phyloP scores from a whole-genome alignment of 371 early-diverging fungal genomes.

The Zopfochytrium polystomum region DNA sequence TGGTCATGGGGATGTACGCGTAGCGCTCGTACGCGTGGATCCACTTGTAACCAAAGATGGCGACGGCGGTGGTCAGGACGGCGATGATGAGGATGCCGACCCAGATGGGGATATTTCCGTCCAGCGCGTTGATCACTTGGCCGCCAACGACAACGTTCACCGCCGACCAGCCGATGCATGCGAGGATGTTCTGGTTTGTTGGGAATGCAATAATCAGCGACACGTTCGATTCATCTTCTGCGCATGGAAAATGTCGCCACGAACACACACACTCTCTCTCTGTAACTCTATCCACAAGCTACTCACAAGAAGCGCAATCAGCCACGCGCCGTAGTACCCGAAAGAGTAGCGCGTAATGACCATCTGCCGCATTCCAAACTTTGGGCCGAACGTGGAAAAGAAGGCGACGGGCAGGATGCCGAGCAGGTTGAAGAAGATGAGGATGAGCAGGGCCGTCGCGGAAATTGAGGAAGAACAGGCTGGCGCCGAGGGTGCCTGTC shows the following conservation, averaged over 20 bases:
- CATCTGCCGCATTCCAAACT: slow-evolving; percentile 32
- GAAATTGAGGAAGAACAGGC: slow-evolving; percentile 20
- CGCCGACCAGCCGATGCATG: not conserved
- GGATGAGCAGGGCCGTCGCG: slow-evolving; percentile 19
- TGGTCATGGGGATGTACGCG: slow-evolving; percentile 33
- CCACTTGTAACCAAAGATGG: slow-evolving; percentile 35
- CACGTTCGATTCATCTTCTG: no score
- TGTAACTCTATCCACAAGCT: no score
- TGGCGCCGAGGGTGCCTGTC: slow-evolving; percentile 20
- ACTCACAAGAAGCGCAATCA: slow-evolving; percentile 27
- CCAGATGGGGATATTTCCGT: slow-evolving; percentile 8
- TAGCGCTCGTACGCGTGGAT: slow-evolving; percentile 37
- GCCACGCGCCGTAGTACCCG: slow-evolving; percentile 24
- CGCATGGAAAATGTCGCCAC: no score
- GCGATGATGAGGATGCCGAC: slow-evolving; percentile 33
- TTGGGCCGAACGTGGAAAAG: slow-evolving; percentile 33
- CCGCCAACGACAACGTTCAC: not conserved
- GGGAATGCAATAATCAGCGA: no score
- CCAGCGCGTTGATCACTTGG: not conserved
- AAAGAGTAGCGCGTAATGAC: slow-evolving; percentile 33
- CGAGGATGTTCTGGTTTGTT: not conserved
- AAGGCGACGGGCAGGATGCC: slow-evolving; percentile 25
- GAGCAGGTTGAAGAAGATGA: slow-evolving; percentile 29
- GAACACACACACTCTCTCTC: no score
- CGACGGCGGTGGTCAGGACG: slow-evolving; percentile 25